Evolutionary conservation across 2,329 filamentous ascomycete species (phyloP), one percentile per base, ranked within the genome.

Genomic region (Gaeumannomyces tritici): DNA sequence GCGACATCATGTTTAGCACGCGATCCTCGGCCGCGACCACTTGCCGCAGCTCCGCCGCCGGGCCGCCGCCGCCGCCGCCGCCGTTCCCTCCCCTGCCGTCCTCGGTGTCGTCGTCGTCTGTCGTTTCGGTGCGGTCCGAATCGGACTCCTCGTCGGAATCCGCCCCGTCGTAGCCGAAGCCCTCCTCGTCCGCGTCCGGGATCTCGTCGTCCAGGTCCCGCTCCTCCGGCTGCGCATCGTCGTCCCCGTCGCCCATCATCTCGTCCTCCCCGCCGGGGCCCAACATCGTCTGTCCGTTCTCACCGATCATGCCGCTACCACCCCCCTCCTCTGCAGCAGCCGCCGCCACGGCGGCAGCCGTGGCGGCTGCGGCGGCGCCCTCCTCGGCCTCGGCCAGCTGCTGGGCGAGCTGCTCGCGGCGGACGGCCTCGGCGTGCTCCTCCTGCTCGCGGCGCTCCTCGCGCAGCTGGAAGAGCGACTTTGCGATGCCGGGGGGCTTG

Each of bases 391-490:
- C 85, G 27, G 89, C 89, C 56, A 96, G 80, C 70, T 96, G 91
- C 70, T 89, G 82, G 63, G 88, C 85, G 5, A 88, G 76, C 68
- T 85, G 83, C 72, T 93, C 89, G 33, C 89, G 80, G 27, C 89
- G 80, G 73, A 91, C 77, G 2, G 89, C 84, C 70, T 90, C 87
- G 65, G 90, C 85, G 64, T 93, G 90, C 74, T 99, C 95, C 72
- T 93, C 89, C 62, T 90, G 84, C 77, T 99, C 95, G 13, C 89
- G 84, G 67, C 88, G 86, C 77, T 99, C 95, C 75, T 99, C 95
- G 55, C 89, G 88, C 76, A 92, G 85, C 65, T 96, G 92, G 71
- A 96, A 88, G 64, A 96, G 85, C 1, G 93, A 96, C 80, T 98
- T 99, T 63, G 86, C 74, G 62, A 96, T 83, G 9, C 93, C 95